phyloP scores from a whole-genome alignment of 2,329 filamentous ascomycete genomes.

The Incumbomyces delicatus region DNA sequence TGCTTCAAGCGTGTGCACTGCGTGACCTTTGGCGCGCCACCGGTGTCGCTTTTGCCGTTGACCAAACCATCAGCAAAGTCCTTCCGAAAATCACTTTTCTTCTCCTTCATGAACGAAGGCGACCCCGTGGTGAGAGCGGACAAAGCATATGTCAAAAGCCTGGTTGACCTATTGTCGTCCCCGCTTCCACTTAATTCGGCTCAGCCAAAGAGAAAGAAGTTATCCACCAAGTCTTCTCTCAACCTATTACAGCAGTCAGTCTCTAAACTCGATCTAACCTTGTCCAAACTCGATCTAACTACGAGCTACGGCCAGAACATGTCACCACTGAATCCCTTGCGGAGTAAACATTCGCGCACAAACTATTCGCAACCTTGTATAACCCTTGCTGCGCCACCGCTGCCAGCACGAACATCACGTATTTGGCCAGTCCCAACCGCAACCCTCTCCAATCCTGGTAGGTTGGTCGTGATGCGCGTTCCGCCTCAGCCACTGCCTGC shows the following conservation, averaged over 20 bases:
- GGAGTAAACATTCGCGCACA: neutral
- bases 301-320: neutral
- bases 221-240: neutral
- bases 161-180: slow-evolving; percentile 60
- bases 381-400: neutral
- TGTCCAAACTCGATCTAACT: slow-evolving; percentile 4
- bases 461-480: slow-evolving; percentile 54
- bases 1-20: slow-evolving; percentile 75
- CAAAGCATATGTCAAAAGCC: slow-evolving; percentile 60
- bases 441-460: slow-evolving; percentile 60
- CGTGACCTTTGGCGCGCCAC: slow-evolving; percentile 75
- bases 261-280: slow-evolving; percentile 8
- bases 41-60: slow-evolving; percentile 62
- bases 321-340: neutral
- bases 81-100: slow-evolving; percentile 60
- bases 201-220: neutral
- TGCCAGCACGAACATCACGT: slow-evolving; percentile 4
- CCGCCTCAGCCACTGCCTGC: slow-evolving; percentile 3
- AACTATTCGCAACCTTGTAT: slow-evolving; percentile 18
- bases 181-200: slow-evolving; percentile 24
- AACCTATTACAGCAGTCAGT: slow-evolving; percentile 1
- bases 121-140: slow-evolving; percentile 72
- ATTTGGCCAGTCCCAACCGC: slow-evolving; percentile 57
- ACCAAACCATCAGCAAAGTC: slow-evolving; percentile 43
- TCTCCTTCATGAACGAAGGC: slow-evolving; percentile 75